A percentile compares a stretch with the other conserved stretches of the same genome.
phyloP scores from a whole-genome alignment of 352 stramenopile species.

The Phytophthora ohioensis region DNA sequence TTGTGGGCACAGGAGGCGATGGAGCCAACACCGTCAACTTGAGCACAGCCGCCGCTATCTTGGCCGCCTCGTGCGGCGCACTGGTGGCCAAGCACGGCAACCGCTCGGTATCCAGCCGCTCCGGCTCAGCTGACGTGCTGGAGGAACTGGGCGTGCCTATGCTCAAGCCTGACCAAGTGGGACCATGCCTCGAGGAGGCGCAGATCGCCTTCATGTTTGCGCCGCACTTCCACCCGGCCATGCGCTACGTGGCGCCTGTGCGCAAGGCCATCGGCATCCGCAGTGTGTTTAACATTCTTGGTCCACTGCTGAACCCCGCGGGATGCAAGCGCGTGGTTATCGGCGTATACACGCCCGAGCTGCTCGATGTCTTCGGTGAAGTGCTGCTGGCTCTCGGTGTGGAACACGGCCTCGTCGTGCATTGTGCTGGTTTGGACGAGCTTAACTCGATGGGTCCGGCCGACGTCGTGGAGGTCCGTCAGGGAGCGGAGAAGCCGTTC shows the following conservation, averaged over 20 bases:
- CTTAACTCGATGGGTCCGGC: constrained; percentile 95
- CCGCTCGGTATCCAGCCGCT: constrained; percentile 94
- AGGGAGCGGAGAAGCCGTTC: constrained; percentile 45
- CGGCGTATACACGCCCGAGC: constrained; percentile 96
- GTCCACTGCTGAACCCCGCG: constrained; percentile 97
- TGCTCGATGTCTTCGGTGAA: constrained; percentile 90
- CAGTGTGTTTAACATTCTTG: constrained; percentile 98
- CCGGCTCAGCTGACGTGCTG: constrained; percentile 97
- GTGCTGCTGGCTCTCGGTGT: constrained; percentile 93
- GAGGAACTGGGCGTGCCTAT: constrained; percentile 97
- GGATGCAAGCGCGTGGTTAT: constrained; percentile 97
- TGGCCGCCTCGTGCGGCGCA: constrained; percentile 94
- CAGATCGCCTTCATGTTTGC: constrained; percentile 98
- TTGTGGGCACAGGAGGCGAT: constrained; percentile 99
- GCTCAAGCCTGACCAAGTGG: constrained; percentile 91
- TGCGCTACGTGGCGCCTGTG: constrained; percentile 95
- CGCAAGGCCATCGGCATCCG: constrained; percentile 96
- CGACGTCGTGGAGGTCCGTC: constrained; percentile 84
- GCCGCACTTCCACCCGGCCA: constrained; percentile 97
- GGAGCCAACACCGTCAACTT: constrained; percentile 99
- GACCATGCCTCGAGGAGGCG: constrained; percentile 92
- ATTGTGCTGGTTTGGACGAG: constrained; percentile 98
- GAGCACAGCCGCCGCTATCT: constrained; percentile 94
- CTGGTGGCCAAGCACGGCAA: constrained; percentile 98
- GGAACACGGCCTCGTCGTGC: constrained; percentile 98